These are phyloP conservation scores for Colletotrichum sidae DNA, from an alignment of 2,329 filamentous ascomycete species.

Conservation along the genomic window DNA sequence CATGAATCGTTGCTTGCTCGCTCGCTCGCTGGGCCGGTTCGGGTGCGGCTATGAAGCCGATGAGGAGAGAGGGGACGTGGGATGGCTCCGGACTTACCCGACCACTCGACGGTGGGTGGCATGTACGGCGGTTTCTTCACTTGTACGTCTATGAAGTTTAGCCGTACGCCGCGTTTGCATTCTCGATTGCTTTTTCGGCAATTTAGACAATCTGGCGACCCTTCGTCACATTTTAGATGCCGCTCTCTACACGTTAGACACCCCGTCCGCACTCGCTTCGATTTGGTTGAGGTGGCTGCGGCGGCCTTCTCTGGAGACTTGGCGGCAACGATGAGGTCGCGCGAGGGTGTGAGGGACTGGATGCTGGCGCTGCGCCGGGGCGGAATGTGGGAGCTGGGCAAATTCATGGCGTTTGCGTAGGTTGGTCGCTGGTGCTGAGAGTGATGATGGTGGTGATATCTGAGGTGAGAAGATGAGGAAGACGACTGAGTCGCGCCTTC, in stretches of 20 bases:
- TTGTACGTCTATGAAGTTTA: conserved; percentile 92
- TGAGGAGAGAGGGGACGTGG: not conserved
- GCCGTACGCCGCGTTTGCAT: conserved; percentile 86
- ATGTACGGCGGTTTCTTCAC: conserved; percentile 75
- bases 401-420: conserved; percentile 42
- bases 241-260: conserved; percentile 91
- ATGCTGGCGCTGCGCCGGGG: conserved; percentile 37
- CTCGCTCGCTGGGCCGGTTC: no score
- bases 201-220: conserved; percentile 73
- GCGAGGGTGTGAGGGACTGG: conserved; percentile 35
- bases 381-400: conserved; percentile 39
- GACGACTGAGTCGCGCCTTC: conserved; percentile 14
- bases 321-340: conserved; percentile 31
- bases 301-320: conserved; percentile 34
- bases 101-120: conserved; percentile 73
- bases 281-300: conserved; percentile 61
- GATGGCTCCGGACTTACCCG: conserved; percentile 54
- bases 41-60: not conserved
- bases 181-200: conserved; percentile 88
- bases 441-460: conserved; percentile 40
- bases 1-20: not conserved
- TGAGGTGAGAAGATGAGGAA: conserved; percentile 21
- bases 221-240: conserved; percentile 93
- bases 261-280: conserved; percentile 89
- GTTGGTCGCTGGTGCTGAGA: conserved; percentile 37